A percentile compares a stretch with the other conserved stretches of the same genome.
These are phyloP conservation scores for Mycogone perniciosa DNA, from an alignment of 2,329 filamentous ascomycete species.

Conservation along the genomic window DNA sequence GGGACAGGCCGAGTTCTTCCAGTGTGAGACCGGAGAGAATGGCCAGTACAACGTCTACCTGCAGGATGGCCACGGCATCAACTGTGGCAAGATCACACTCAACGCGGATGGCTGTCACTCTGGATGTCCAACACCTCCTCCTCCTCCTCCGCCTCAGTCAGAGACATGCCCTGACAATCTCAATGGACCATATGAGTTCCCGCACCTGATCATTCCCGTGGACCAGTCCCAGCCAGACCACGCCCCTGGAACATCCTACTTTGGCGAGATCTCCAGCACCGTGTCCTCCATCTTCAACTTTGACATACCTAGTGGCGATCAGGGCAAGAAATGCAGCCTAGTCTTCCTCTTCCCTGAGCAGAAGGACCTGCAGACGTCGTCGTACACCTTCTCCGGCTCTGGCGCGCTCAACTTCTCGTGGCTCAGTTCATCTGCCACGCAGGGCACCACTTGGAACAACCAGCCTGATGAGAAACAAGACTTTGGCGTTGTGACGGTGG, in stretches of 20 bases:
- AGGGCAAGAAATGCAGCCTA: conserved; percentile 55
- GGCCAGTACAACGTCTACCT: conserved; percentile 52
- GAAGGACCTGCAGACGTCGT: conserved; percentile 52
- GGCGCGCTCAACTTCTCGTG: conserved; percentile 48
- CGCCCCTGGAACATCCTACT: conserved; percentile 46
- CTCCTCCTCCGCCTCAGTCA: conserved; percentile 13
- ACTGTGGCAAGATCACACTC: conserved; percentile 45
- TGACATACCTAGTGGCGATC: conserved; percentile 49
- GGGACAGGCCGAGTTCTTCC: conserved; percentile 48
- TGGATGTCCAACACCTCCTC: conserved; percentile 14
- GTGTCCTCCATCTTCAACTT: conserved; percentile 63
- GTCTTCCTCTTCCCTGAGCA: conserved; percentile 58
- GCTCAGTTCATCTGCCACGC: conserved; percentile 39
- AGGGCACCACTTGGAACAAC: conserved; percentile 48
- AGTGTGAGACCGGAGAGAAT: conserved; percentile 49
- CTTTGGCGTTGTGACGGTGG: conserved; percentile 37
- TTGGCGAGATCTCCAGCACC: conserved; percentile 47
- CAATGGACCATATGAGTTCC: conserved; percentile 44
- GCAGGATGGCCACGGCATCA: conserved; percentile 28
- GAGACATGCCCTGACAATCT: conserved; percentile 38
- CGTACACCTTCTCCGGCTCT: conserved; percentile 40
- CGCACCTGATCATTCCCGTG: conserved; percentile 57
- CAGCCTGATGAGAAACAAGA: conserved; percentile 39
- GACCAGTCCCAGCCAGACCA: conserved; percentile 46
- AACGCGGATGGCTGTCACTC: conserved; percentile 32